Evolutionary conservation across 371 early-diverging fungal genomes (phyloP).

Genomic region (Haplosporangium sp.): DNA sequence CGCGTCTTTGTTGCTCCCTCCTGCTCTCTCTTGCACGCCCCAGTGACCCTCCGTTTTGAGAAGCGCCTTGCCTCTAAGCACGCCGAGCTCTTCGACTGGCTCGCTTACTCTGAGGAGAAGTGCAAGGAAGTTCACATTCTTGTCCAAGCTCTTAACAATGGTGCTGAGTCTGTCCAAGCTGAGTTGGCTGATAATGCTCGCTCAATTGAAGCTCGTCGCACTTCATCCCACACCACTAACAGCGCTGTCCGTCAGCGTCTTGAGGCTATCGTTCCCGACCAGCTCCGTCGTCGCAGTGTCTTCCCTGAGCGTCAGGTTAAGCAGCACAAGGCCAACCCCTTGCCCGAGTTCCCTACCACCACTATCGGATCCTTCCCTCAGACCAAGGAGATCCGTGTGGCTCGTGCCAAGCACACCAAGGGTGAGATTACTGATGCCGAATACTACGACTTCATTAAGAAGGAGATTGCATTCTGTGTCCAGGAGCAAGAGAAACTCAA

Average conservation of each 20-base stretch:
- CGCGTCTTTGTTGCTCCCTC: slow-evolving; percentile 89
- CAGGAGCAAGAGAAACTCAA: slow-evolving; percentile 89
- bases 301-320: slow-evolving; percentile 80
- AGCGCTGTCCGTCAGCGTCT: slow-evolving; percentile 85
- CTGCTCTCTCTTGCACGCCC: slow-evolving; percentile 93
- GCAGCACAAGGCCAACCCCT: slow-evolving; percentile 84
- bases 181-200: slow-evolving; percentile 80
- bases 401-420: slow-evolving; percentile 91
- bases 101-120: slow-evolving; percentile 95
- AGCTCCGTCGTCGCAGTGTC: slow-evolving; percentile 80
- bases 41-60: slow-evolving; percentile 89
- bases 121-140: slow-evolving; percentile 82
- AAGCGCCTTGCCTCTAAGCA: slow-evolving; percentile 76
- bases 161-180: slow-evolving; percentile 74
- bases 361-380: slow-evolving; percentile 99
- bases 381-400: slow-evolving; percentile 93
- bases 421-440: slow-evolving; percentile 76
- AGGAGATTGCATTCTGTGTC: slow-evolving; percentile 87
- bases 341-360: slow-evolving; percentile 96
- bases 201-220: slow-evolving; percentile 79
- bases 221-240: slow-evolving; percentile 87
- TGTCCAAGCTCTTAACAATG: slow-evolving; percentile 77
- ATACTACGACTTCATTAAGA: slow-evolving; percentile 88
- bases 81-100: slow-evolving; percentile 89
- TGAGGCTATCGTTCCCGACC: slow-evolving; percentile 73